phyloP scores from a whole-genome alignment of 1,284 basidiomycete species.

The Takashimella koratensis region DNA sequence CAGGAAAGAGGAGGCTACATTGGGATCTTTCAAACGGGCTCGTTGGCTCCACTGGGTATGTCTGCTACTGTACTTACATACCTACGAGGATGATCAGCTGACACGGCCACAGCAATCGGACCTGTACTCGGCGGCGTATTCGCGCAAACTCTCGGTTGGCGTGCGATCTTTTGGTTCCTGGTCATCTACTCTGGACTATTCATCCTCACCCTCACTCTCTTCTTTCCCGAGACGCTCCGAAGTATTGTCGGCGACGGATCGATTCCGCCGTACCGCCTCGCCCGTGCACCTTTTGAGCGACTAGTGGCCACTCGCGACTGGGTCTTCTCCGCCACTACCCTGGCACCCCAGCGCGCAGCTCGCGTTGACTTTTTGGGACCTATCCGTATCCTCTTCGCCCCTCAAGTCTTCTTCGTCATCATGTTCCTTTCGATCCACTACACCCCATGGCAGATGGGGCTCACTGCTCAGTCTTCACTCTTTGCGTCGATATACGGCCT shows the following conservation, averaged over 20 bases:
- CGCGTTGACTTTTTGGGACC: constrained; percentile 54
- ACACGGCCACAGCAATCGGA: neutral
- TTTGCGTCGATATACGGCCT: constrained; percentile 60
- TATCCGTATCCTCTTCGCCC: constrained; percentile 59
- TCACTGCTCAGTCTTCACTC: constrained; percentile 62
- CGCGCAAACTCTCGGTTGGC: constrained; percentile 40
- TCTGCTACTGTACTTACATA: too few species aligned
- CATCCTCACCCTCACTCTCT: constrained; percentile 43
- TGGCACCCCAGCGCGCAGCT: neutral
- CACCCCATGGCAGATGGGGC: constrained; percentile 62
- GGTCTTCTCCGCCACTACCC: neutral
- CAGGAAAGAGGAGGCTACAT: constrained; percentile 3
- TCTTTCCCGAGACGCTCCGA: constrained; percentile 63
- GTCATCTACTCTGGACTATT: constrained; percentile 32
- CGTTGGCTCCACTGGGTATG: constrained; percentile 7
- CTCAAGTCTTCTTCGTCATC: constrained; percentile 63
- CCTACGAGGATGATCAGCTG: neutral
- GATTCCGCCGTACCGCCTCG: constrained; percentile 21
- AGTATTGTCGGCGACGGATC: constrained; percentile 44
- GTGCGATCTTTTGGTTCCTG: constrained; percentile 36
- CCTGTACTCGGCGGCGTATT: constrained; percentile 34
- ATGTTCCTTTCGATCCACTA: constrained; percentile 59
- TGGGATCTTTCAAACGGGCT: neutral
- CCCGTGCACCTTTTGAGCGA: constrained; percentile 52
- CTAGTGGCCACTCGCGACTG: neutral